These are phyloP conservation scores for Botrytis paeoniae DNA, from an alignment of 2,329 filamentous ascomycete species.

Conservation along the genomic window DNA sequence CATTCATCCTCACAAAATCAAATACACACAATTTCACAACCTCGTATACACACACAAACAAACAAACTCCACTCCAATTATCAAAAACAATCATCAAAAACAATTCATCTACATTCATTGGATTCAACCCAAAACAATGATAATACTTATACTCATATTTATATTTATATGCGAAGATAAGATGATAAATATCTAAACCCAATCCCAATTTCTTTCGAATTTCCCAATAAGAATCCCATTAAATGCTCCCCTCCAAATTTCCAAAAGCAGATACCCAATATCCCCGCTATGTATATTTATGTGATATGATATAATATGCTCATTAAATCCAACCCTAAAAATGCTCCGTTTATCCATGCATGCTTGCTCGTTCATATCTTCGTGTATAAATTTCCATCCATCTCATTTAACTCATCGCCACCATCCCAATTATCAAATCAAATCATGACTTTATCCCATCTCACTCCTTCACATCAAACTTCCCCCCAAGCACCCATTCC, in stretches of 20 bases:
- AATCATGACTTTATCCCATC: not conserved
- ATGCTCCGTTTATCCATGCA: not conserved
- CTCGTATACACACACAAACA: no score
- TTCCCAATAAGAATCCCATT: not conserved
- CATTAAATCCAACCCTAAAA: not conserved
- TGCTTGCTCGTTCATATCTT: not conserved
- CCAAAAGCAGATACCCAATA: not conserved
- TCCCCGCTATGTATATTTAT: not conserved
- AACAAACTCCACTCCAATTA: not conserved
- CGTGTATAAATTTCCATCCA: not conserved
- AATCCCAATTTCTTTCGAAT: not conserved
- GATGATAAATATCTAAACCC: not conserved
- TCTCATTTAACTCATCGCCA: not conserved
- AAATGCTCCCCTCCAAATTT: not conserved
- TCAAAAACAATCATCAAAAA: not conserved
- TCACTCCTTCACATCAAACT: not conserved
- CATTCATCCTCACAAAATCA: no score
- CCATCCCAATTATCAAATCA: not conserved
- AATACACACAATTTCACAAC: no score
- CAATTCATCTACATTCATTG: not conserved
- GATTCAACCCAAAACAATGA: not conserved
- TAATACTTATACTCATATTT: not conserved
- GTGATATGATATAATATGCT: not conserved
- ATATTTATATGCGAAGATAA: not conserved
- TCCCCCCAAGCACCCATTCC: constrained; percentile 8